phyloP scores from a whole-genome alignment of 2,329 filamentous ascomycete genomes.

The Trematosphaeria pertusa region DNA sequence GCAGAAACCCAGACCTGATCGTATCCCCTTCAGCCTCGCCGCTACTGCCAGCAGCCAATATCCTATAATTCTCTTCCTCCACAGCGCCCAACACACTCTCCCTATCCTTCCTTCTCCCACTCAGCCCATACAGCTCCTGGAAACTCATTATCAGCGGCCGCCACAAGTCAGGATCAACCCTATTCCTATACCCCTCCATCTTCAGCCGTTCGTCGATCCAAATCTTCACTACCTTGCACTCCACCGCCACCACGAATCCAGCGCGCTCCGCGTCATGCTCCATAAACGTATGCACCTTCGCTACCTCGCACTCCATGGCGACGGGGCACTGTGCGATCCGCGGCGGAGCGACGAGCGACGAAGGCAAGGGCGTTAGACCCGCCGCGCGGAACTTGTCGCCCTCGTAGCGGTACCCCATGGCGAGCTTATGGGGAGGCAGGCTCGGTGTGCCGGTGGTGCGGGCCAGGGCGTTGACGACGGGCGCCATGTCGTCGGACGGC shows the following conservation, averaged over 20 bases:
- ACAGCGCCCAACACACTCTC: conserved; percentile 31
- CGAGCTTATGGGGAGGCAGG: conserved; percentile 35
- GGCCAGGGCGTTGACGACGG: conserved; percentile 49
- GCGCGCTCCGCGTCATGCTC: conserved; percentile 39
- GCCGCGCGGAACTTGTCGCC: conserved; percentile 50
- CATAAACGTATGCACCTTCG: conserved; percentile 41
- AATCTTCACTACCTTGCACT: conserved; percentile 47
- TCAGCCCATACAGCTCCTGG: conserved; percentile 52
- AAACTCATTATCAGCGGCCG: conserved; percentile 55
- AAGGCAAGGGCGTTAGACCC: conserved; percentile 44
- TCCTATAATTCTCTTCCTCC: conserved; percentile 42
- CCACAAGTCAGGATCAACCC: conserved; percentile 54
- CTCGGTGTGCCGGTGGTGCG: conserved; percentile 45
- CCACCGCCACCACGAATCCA: conserved; percentile 33
- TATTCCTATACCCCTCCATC: conserved; percentile 48
- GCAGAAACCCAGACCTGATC: no score
- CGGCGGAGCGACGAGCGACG: conserved; percentile 42
- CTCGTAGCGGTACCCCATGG: conserved; percentile 45
- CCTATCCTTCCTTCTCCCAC: conserved; percentile 27
- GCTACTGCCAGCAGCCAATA: no score
- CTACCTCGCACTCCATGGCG: conserved; percentile 53
- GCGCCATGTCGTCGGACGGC: conserved; percentile 43
- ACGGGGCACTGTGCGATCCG: conserved; percentile 52
- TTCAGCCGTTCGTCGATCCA: conserved; percentile 45
- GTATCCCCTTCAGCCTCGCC: no score